Percentiles rank a stretch among this genome's conserved stretches.
phyloP scores from a whole-genome alignment of 1,284 basidiomycete genomes.

The Inonotus hispidus region DNA sequence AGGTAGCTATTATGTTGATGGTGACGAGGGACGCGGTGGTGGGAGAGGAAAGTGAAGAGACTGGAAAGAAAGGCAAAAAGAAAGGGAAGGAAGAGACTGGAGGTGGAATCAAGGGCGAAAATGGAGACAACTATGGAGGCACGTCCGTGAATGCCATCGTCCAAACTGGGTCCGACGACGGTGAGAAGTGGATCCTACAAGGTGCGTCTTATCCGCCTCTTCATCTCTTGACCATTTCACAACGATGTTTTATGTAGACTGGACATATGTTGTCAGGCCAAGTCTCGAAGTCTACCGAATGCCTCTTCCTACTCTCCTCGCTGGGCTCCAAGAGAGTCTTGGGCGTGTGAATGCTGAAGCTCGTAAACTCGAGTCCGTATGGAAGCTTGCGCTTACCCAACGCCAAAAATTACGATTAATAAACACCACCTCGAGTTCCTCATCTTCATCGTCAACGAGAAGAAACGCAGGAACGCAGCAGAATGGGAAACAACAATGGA shows the following conservation, averaged over 20 bases:
- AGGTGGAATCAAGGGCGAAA: neutral
- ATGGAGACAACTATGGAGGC: neutral
- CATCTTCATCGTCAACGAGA: too few relatives aligned
- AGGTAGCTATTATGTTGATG: constrained; percentile 7
- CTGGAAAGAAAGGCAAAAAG: neutral
- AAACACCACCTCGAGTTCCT: too few relatives aligned
- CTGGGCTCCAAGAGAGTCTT: constrained; percentile 7
- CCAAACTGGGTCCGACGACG: neutral
- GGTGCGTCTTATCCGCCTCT: neutral
- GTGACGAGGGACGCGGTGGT: constrained; percentile 2
- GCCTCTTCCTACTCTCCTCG: constrained; percentile 10
- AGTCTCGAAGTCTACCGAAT: constrained; percentile 17
- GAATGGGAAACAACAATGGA: neutral
- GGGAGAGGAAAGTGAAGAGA: neutral
- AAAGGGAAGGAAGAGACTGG: constrained; percentile 11
- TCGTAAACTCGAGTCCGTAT: neutral
- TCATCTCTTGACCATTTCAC: neutral
- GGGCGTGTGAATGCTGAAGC: neutral
- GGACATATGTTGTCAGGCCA: constrained; percentile 18
- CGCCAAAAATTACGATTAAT: neutral
- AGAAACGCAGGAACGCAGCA: too few relatives aligned
- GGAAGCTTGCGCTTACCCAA: neutral
- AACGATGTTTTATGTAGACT: constrained; percentile 1
- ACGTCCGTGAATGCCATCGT: neutral
- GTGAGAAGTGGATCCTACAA: constrained; percentile 4